Conservation (phyloP, 1,139 yeast species). For the Candida freyschussii region DNA sequence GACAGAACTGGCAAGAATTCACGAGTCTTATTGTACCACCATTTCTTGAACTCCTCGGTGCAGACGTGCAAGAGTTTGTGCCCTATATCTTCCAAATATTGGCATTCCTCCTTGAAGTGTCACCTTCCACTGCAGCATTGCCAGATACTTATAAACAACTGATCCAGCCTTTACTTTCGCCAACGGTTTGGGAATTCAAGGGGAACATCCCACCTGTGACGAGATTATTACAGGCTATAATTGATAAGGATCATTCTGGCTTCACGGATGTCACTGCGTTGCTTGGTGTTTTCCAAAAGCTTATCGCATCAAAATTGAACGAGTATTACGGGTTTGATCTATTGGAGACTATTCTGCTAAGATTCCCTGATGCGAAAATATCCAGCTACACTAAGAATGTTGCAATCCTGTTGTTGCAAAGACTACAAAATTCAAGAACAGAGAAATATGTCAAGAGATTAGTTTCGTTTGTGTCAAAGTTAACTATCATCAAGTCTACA, state of each 20-base stretch:
- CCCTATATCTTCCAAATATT: conserved; percentile 90
- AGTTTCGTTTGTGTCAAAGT: conserved; percentile 55
- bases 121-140: conserved; percentile 44
- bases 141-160: conserved; percentile 65
- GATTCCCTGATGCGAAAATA: conserved; percentile 47
- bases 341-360: conserved; percentile 60
- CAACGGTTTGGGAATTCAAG: conserved; percentile 84
- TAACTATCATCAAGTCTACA: conserved; percentile 38
- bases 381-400: conserved; percentile 64
- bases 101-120: conserved; percentile 67
- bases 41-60: conserved; percentile 60
- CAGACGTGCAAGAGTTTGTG: conserved; percentile 89
- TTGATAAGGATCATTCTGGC: conserved; percentile 53
- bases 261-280: conserved; percentile 66
- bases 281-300: conserved; percentile 93
- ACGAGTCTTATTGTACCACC: conserved; percentile 62
- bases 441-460: conserved; percentile 76
- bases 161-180: conserved; percentile 78
- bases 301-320: conserved; percentile 77
- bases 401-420: conserved; percentile 68
- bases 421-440: conserved; percentile 77
- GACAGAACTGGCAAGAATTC: conserved; percentile 36
- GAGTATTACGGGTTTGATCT: conserved; percentile 84
- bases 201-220: conserved; percentile 95
- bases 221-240: conserved; percentile 67